Conservation (phyloP, 768 basidiomycete genomes). For the Astraeus odoratus region DNA sequence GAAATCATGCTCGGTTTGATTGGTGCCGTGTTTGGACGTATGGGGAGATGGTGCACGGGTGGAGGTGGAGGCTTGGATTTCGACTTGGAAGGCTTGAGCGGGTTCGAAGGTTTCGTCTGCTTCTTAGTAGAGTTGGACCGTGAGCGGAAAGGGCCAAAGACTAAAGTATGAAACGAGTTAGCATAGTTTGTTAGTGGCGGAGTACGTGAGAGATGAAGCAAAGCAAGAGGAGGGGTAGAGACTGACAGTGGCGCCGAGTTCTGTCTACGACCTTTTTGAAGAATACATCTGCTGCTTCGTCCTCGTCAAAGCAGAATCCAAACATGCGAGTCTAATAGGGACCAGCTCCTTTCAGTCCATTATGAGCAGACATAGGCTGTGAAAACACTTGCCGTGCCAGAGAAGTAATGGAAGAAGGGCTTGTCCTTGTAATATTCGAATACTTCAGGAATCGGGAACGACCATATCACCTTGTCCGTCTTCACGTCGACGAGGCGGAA, state of each 20-base stretch:
- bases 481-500: slow-evolving; percentile 57
- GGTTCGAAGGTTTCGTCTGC: slow-evolving; percentile 15
- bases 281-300: slow-evolving; percentile 50
- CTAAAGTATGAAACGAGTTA: slow-evolving; percentile 11
- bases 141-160: slow-evolving; percentile 22
- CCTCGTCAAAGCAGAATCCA: slow-evolving; percentile 54
- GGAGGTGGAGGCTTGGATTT: slow-evolving; percentile 3
- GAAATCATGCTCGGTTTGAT: slow-evolving; percentile 41
- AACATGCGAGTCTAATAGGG: slow-evolving; percentile 36
- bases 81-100: slow-evolving; percentile 1
- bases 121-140: slow-evolving; percentile 19
- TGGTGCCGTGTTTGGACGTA: slow-evolving; percentile 27
- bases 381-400: slow-evolving; percentile 60
- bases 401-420: slow-evolving; percentile 89
- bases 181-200: not conserved
- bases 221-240: slow-evolving; percentile 3
- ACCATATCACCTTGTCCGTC: slow-evolving; percentile 58
- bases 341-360: not conserved
- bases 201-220: not conserved
- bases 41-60: slow-evolving; percentile 5
- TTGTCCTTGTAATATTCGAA: slow-evolving; percentile 77
- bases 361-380: not conserved
- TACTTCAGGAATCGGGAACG: slow-evolving; percentile 52
- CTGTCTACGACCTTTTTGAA: slow-evolving; percentile 54
- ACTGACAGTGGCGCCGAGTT: slow-evolving; percentile 36